Base-by-base conservation (phyloP, 768 basidiomycete species). In the Amanita phalloides region DNA sequence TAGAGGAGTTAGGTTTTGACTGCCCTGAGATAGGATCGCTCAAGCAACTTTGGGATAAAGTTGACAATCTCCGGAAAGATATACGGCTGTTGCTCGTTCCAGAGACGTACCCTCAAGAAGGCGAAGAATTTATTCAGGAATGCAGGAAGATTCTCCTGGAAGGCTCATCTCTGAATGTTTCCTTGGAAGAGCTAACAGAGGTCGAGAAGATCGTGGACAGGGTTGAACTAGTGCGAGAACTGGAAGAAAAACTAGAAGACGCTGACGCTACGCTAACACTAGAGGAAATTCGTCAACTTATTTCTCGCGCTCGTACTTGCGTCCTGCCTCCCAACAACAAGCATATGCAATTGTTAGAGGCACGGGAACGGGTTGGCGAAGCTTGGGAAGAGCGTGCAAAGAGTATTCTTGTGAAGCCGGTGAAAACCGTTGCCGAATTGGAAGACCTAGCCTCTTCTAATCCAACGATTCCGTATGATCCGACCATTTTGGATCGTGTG, bases 181-280 rank as follows among this genome's bases (percentile, higher is more conserved):
- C 81, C 46, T 71, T 95, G 17, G 86, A 90, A 11, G 90, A 93
- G 63, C 70, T 94, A 11, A 62, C 72, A 14, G 80, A 85, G 55
- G 74, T 96, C 17, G 83, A 88, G 69, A 84, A 80, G 66, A 82
- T 93, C 51, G 84, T 90, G 21, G 78, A 86, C 52, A 79, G 90
- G 9, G 82, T 88, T 60, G 80, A 84, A 59, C 78, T 95, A 54
- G 67, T 88, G 55, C 75, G 69, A 54, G 90, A 93, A 59, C 69
- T 95, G 35, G 80, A 86, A 56, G 81, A 81, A 47, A 84, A 78
- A 55, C 67, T 86, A 21, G 84, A 89, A 45, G 88, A 91, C 43
- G 66, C 64, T 3, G 77, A 77, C 26, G 58, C 57, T 11, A 65
- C 71, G 21, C 65, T 88, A 49, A 82, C 84, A 21, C 70, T 92